Base-by-base conservation (phyloP, 2,329 filamentous ascomycete species). In the Lasiodiplodia hormozganensis region DNA sequence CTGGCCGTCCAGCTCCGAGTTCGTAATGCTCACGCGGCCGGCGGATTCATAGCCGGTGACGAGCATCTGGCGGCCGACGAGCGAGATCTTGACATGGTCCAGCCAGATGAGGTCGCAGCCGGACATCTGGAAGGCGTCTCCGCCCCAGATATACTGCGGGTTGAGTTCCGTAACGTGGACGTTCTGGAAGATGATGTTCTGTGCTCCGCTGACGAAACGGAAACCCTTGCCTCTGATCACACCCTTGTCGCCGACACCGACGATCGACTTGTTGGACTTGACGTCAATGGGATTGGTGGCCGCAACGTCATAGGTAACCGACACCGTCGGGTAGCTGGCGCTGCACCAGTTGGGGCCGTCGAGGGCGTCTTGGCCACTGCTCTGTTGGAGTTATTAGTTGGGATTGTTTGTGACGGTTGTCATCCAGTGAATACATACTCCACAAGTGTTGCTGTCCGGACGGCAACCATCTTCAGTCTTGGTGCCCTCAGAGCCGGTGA, bases 11-110 rank as follows among this genome's bases (percentile, higher is more conserved):
- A 85, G 80, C 47, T 82, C 81, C 71, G 76, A 82, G 78, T 85
- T 85, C 11, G 82, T 82, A 60, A 85, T 77, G 1, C 83, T 84
- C 0, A 84, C 77, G 6, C 77, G 78, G 21, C 78, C 76, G 34
- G 76, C 77, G 5, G 75, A 70, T 34, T 71, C 71, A 54, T 76
- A 76, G 10, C 79, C 79, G 2, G 75, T 75, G 68, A 81, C 78
- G 58, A 83, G 75, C 72, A 82, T 79, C 76, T 84, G 82, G 66
- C 83, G 81, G 8, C 82, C 82, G 60, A 84, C 79, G 23, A 81
- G 75, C 3, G 81, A 82, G 70, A 82, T 75, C 69, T 81, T 82
- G 34, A 12, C 11, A 23, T 65, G 62, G 51, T 65, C 62, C 4
- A 65, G 76, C 79, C 78, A 81, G 62, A 81, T 72, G 40, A 75